Conservation (phyloP, 2,329 filamentous ascomycete species). For the Neopestalotiopsis sp. region DNA sequence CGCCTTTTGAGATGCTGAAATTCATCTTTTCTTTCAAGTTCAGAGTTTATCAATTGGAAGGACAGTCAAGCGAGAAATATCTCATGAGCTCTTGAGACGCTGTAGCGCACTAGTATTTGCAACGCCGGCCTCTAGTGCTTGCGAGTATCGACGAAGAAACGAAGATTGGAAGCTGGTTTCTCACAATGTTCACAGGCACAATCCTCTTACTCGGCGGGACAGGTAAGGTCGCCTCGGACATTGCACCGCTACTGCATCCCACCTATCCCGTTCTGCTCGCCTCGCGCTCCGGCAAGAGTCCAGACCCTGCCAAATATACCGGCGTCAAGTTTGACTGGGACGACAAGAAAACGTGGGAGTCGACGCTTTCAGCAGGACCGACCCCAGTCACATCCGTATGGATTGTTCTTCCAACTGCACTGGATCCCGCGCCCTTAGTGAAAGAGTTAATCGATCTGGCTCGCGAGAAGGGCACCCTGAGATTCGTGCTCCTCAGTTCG, state of each 20-base stretch:
- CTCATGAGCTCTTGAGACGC: neutral
- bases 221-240: conserved; percentile 47
- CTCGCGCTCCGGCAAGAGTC: conserved; percentile 38
- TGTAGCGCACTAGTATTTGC: neutral
- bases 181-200: conserved; percentile 16
- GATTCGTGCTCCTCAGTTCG: conserved; percentile 51
- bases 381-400: conserved; percentile 42
- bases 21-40: neutral
- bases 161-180: neutral
- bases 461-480: conserved; percentile 37
- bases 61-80: neutral
- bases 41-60: neutral
- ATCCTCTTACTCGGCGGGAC: conserved; percentile 50
- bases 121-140: neutral
- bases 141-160: neutral
- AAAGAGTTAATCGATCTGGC: conserved; percentile 49
- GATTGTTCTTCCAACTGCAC: conserved; percentile 42
- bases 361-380: conserved; percentile 30
- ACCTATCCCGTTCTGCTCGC: conserved; percentile 40
- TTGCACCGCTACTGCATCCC: conserved; percentile 40
- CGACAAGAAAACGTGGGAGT: conserved; percentile 45
- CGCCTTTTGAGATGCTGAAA: neutral
- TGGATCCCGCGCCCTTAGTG: conserved; percentile 38
- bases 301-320: conserved; percentile 20
- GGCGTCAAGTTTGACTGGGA: conserved; percentile 50